Base-by-base conservation (phyloP, 1,284 basidiomycete species). In the Peniophora sp. region DNA sequence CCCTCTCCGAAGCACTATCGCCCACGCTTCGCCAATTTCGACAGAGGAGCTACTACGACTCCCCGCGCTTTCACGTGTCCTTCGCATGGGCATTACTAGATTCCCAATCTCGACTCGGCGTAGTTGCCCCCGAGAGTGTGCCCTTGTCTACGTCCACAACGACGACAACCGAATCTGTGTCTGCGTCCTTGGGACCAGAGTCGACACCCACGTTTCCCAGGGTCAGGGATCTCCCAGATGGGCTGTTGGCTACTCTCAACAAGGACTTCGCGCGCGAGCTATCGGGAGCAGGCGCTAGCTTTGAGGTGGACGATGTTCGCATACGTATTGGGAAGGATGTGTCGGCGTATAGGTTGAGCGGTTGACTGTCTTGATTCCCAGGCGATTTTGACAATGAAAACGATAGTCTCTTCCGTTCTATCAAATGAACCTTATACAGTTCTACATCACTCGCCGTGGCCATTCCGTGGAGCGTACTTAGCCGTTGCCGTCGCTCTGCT, bases 81-180 rank as follows among this genome's bases (percentile, higher is more conserved):
- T 77, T 93, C 50, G 89, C 79, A 9, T 92, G 91, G 89, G 80
- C 83, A 10, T 70, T 90, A n/a, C n/a, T n/a, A n/a, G n/a, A n/a
- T n/a, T n/a, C n/a, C n/a, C n/a, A n/a, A n/a, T n/a, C n/a, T n/a
- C n/a, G n/a, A n/a, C n/a, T n/a, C n/a, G n/a, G n/a, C n/a, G n/a
- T n/a, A n/a, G n/a, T n/a, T n/a, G n/a, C n/a, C 49, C 73, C 84
- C 48, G 63, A 66, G 34, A 34, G 34, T 19, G 39, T 41, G 3
- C 6, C 53, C 5, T 36, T 46, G 25, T 6, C 24, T 17, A n/a
- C 44, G 20, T 27, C 41, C 12, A 39, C 41, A 2, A 3, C 49
- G 20, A 23, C 44, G 20, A 10, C 44, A 10, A 22, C 44, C 12
- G 9, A 10, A 45, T 16, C 44, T 23, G 20, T 20, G 10, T 10